phyloP scores from a whole-genome alignment of 106 monocot species.

The Dendrobium catenatum region DNA sequence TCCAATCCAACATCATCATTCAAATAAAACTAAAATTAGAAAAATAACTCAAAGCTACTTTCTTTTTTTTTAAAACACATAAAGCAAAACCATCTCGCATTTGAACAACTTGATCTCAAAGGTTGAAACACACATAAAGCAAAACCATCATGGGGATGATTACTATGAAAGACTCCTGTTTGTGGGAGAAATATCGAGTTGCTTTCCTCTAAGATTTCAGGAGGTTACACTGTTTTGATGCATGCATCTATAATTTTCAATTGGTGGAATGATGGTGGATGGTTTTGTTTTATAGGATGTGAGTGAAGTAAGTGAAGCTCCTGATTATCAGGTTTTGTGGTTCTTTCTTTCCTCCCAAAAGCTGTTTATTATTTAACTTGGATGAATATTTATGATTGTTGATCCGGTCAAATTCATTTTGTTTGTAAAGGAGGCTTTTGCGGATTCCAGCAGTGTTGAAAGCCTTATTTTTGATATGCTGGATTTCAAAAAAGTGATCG shows the following conservation, averaged over 20 bases:
- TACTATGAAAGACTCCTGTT: constrained; percentile 44
- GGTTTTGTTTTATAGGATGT: constrained; percentile 51
- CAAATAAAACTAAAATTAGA: no score
- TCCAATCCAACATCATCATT: no score
- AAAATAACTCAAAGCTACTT: no score
- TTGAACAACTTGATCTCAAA: no score
- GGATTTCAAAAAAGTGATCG: constrained; percentile 65
- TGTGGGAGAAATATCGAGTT: constrained; percentile 73
- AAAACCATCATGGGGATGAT: background rate
- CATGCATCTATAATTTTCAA: background rate
- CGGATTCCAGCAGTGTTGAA: constrained; percentile 70
- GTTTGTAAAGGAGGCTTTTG: constrained; percentile 61
- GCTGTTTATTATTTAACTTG: background rate
- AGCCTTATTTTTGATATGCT: constrained; percentile 83
- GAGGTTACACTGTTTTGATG: constrained; percentile 14
- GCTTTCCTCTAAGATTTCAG: constrained; percentile 72
- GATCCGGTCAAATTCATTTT: background rate
- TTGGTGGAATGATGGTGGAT: background rate
- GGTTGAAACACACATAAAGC: no score
- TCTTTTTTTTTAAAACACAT: no score
- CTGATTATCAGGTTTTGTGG: constrained; percentile 67
- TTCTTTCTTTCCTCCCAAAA: background rate
- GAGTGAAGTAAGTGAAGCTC: constrained; percentile 70
- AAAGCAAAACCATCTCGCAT: no score
- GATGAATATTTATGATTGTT: background rate